Percentiles rank a stretch among this genome's conserved stretches.
Evolutionary conservation across 176 grass and related monocot species (phyloP).

Genomic region (Canna indica): DNA sequence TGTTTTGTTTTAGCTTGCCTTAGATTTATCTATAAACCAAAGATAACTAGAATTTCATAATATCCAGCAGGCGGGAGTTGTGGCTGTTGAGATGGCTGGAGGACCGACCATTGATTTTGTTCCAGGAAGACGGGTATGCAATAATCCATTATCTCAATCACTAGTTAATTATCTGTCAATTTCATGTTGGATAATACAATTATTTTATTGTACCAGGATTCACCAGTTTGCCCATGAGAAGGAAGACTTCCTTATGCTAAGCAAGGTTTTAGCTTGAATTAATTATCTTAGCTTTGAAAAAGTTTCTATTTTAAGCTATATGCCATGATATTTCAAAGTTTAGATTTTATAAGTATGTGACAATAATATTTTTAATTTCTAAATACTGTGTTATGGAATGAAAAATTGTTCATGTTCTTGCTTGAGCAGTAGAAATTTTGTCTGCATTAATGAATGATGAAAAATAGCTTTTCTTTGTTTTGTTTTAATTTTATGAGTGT

Average conservation of each 20-base stretch:
- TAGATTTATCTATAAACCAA: background rate
- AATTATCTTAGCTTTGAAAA: background rate
- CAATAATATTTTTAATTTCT: too few relatives aligned
- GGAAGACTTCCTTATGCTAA: conserved; percentile 14
- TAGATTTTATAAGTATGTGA: too few relatives aligned
- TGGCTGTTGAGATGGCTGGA: conserved; percentile 91
- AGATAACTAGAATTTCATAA: conserved; percentile 14
- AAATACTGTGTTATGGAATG: too few relatives aligned
- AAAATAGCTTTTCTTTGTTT: background rate
- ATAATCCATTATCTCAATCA: conserved; percentile 3
- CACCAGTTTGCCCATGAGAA: conserved; percentile 64
- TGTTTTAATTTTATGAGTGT: background rate
- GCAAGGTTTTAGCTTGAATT: conserved; percentile 41
- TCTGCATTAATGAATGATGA: too few relatives aligned
- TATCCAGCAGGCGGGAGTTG: conserved; percentile 74
- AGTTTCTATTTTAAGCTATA: too few relatives aligned
- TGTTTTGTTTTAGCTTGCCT: background rate
- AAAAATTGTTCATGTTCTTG: too few relatives aligned
- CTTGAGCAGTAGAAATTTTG: too few relatives aligned
- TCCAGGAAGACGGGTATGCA: conserved; percentile 65
- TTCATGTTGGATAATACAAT: conserved; percentile 17
- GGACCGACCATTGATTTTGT: conserved; percentile 74
- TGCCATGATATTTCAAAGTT: too few relatives aligned
- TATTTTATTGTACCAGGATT: conserved; percentile 56
- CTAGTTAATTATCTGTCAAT: conserved; percentile 5